These are phyloP conservation scores for Fraxinus nigra DNA, from an alignment of 305 asterid species.

Conservation along the genomic window DNA sequence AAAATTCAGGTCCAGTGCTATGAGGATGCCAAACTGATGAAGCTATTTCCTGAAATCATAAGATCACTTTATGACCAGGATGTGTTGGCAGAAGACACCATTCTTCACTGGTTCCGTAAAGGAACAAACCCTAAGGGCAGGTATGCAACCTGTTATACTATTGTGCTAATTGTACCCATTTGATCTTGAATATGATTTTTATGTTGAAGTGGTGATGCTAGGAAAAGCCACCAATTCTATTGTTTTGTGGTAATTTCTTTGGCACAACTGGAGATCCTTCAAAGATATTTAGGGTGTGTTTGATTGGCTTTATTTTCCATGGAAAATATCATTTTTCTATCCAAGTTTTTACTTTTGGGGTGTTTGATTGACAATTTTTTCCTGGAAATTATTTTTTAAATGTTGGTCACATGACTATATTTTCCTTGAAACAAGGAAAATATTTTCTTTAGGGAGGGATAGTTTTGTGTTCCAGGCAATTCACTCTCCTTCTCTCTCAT, in stretches of 20 bases:
- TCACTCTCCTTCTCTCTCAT: no score
- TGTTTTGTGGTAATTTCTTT: neutral
- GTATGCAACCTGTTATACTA: conserved; percentile 25
- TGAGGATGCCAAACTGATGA: conserved; percentile 96
- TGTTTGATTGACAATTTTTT: no score
- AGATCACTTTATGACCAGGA: conserved; percentile 92
- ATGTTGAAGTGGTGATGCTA: neutral
- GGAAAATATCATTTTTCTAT: no score
- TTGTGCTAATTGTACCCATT: neutral
- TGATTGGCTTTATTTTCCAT: no score
- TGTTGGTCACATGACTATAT: no score
- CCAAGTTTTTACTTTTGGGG: no score
- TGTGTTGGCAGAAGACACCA: conserved; percentile 93
- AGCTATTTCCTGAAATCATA: conserved; percentile 86
- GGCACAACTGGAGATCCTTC: neutral
- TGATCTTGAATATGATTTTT: neutral
- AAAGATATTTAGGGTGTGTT: neutral
- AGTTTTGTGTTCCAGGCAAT: no score
- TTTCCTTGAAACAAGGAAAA: no score
- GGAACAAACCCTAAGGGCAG: conserved; percentile 95
- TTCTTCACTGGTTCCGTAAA: conserved; percentile 95
- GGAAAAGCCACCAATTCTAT: neutral
- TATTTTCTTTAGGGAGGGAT: no score
- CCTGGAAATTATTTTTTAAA: no score
- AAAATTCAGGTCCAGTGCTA: conserved; percentile 94